phyloP scores from a whole-genome alignment of 2,329 filamentous ascomycete species.

The Sporothrix mexicana region DNA sequence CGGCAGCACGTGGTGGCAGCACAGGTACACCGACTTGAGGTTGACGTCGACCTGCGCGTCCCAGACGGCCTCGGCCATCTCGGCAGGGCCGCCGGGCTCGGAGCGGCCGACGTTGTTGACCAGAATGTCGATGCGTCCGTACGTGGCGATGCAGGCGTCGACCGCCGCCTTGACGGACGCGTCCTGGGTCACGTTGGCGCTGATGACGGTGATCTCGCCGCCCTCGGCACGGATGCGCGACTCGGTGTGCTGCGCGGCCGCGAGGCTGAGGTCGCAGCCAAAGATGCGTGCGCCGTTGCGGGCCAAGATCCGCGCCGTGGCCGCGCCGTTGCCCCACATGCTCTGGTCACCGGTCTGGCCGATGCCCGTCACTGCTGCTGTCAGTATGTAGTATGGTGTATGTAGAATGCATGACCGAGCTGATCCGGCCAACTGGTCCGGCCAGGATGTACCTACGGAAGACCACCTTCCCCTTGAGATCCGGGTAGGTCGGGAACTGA shows the following conservation, averaged over 20 bases:
- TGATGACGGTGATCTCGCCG: constrained; percentile 19
- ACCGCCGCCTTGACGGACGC: constrained; percentile 21
- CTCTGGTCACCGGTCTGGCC: constrained; percentile 27
- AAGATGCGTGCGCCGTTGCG: constrained; percentile 26
- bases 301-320: constrained; percentile 21
- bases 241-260: constrained; percentile 17
- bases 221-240: constrained; percentile 18
- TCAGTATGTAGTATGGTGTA: too few species aligned
- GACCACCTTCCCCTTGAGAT: constrained; percentile 9
- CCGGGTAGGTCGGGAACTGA: constrained; percentile 12
- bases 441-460: not conserved
- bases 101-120: constrained; percentile 29
- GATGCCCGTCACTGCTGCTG: constrained; percentile 29
- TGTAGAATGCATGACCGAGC: too few species aligned
- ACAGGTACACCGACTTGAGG: constrained; percentile 25
- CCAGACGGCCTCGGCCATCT: constrained; percentile 23
- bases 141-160: constrained; percentile 13
- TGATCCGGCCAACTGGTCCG: too few species aligned
- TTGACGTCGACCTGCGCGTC: constrained; percentile 27
- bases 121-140: constrained; percentile 25
- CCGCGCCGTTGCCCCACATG: constrained; percentile 28
- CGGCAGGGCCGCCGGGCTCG: constrained; percentile 22
- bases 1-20: constrained; percentile 21
- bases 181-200: constrained; percentile 19
- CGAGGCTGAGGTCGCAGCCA: constrained; percentile 19